Conservation (phyloP, 2,329 filamentous ascomycete species). For the Dactylonectria estremocensis region DNA sequence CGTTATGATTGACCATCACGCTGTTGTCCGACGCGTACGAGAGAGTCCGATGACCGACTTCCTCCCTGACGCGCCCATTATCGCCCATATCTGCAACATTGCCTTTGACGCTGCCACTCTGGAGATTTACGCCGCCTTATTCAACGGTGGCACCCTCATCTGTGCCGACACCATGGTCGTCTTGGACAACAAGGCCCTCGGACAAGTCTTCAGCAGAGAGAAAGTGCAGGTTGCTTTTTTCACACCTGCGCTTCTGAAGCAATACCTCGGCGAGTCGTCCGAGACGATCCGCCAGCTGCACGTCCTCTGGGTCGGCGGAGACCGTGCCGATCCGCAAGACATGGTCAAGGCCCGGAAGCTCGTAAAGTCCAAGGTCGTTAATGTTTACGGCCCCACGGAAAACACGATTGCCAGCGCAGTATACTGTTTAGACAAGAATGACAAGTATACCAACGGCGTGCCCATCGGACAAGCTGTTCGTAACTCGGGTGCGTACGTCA, state of each 20-base stretch:
- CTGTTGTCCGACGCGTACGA: conserved; percentile 11
- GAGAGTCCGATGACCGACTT: conserved; percentile 1
- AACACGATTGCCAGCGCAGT: conserved; percentile 28
- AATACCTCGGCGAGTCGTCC: conserved; percentile 33
- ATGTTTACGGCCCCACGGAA: conserved; percentile 40
- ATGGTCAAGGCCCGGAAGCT: conserved; percentile 8
- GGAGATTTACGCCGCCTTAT: conserved; percentile 30
- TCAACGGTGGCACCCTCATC: conserved; percentile 32
- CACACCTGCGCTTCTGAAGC: conserved; percentile 40
- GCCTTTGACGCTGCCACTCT: conserved; percentile 30
- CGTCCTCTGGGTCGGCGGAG: conserved; percentile 36
- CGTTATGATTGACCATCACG: conserved; percentile 37
- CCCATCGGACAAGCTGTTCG: conserved; percentile 39
- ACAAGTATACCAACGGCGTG: conserved; percentile 31
- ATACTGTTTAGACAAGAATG: conserved; percentile 10
- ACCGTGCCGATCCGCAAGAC: conserved; percentile 34
- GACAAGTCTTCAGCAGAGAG: conserved; percentile 27
- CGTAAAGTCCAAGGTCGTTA: conserved; percentile 18
- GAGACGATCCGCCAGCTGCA: conserved; percentile 12
- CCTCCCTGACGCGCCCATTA: not conserved
- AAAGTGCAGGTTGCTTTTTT: conserved; percentile 28
- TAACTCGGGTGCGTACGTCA: conserved; percentile 43
- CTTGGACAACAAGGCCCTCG: conserved; percentile 22
- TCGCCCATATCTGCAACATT: conserved; percentile 27
- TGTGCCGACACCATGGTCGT: conserved; percentile 30